Conservation (phyloP, 257 asterid genomes). For the Petrea volubilis region DNA sequence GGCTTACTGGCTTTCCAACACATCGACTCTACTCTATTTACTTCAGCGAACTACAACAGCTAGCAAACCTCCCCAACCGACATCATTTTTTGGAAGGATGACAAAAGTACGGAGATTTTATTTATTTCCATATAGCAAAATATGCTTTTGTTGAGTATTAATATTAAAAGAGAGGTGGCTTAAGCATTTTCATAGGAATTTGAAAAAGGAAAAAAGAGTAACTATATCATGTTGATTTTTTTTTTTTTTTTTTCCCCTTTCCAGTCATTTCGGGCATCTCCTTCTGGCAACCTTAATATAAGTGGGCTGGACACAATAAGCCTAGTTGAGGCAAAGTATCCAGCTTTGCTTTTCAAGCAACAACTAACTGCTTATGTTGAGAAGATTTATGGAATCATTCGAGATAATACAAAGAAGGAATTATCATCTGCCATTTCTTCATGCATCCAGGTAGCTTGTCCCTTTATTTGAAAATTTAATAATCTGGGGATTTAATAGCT, state of each 20-base stretch:
- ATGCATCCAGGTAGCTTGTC: constrained; percentile 52
- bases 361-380: constrained; percentile 79
- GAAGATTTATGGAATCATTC: constrained; percentile 74
- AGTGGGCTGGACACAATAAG: constrained; percentile 57
- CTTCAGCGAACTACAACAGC: constrained; percentile 54
- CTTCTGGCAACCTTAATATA: constrained; percentile 46
- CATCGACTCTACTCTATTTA: constrained; percentile 57
- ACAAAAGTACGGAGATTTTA: constrained; percentile 37
- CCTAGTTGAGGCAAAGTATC: constrained; percentile 69
- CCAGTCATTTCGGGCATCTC: constrained; percentile 58
- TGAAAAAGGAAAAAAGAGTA: neutral
- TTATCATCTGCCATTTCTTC: constrained; percentile 41
- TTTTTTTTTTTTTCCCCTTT: neutral
- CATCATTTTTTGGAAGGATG: constrained; percentile 72
- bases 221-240: neutral
- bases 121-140: neutral
- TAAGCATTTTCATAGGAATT: neutral
- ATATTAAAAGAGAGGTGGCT: neutral
- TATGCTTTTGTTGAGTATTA: neutral
- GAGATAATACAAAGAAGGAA: constrained; percentile 63
- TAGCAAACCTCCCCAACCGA: constrained; percentile 59
- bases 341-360: constrained; percentile 71
- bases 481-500: neutral
- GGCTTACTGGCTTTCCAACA: constrained; percentile 78
- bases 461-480: constrained; percentile 8